phyloP scores from a whole-genome alignment of 345 rosid species.

The Hypericum androsaemum region DNA sequence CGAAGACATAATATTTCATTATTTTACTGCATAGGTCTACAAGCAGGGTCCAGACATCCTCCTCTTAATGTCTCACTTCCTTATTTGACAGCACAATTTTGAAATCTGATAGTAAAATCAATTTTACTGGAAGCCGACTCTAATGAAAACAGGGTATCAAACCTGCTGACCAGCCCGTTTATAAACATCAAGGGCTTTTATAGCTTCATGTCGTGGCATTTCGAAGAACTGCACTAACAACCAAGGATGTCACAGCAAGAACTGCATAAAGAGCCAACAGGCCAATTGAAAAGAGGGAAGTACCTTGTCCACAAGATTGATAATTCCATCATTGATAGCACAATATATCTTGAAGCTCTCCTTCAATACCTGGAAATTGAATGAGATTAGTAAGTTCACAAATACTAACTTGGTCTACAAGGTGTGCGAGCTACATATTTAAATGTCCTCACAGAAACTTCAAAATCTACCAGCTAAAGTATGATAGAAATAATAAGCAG shows the following conservation, averaged over 20 bases:
- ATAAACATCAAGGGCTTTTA: constrained; percentile 71
- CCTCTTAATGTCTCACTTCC: too few species aligned
- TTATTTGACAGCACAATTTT: too few species aligned
- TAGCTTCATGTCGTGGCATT: constrained; percentile 95
- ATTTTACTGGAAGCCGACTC: too few species aligned
- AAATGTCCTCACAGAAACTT: background rate
- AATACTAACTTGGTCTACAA: too few species aligned
- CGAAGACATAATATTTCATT: too few species aligned
- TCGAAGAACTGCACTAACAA: constrained; percentile 73
- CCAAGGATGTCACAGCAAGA: constrained; percentile 5
- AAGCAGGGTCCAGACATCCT: too few species aligned
- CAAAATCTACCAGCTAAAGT: background rate
- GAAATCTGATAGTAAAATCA: too few species aligned
- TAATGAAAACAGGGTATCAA: too few species aligned
- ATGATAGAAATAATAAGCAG: background rate
- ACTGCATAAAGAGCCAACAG: constrained; percentile 6
- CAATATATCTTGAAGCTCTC: constrained; percentile 98
- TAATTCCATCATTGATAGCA: constrained; percentile 92
- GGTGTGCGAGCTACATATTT: background rate
- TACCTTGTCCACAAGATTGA: constrained; percentile 98
- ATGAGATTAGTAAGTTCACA: background rate
- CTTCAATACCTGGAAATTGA: constrained; percentile 67
- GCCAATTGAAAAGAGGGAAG: constrained; percentile 11
- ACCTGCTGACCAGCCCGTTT: constrained; percentile 91
- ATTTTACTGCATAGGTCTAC: too few species aligned